These are phyloP conservation scores for Gnomoniopsis smithogilvyi DNA, from an alignment of 2,329 filamentous ascomycete genomes.

Conservation along the genomic window DNA sequence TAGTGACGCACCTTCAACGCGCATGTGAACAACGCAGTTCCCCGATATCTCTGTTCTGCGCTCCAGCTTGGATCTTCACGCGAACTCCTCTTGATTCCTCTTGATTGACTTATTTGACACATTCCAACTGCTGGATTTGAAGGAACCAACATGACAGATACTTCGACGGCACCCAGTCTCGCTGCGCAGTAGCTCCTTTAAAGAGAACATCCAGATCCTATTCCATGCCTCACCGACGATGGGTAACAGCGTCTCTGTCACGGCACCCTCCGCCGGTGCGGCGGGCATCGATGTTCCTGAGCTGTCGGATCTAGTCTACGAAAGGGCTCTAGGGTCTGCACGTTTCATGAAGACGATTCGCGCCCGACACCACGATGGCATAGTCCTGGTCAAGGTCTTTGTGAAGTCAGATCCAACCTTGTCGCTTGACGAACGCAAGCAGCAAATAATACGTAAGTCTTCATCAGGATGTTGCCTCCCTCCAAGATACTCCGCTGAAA, in stretches of 20 bases:
- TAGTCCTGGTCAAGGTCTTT: slow-evolving; percentile 91
- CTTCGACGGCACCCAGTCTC: background rate
- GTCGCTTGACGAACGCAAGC: slow-evolving; percentile 75
- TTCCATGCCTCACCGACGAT: slow-evolving; percentile 46
- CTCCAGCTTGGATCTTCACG: background rate
- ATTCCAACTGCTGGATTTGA: background rate
- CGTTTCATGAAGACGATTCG: slow-evolving; percentile 97
- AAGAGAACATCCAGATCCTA: background rate
- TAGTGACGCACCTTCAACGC: background rate
- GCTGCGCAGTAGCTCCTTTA: slow-evolving; percentile 12
- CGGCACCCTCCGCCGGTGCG: slow-evolving; percentile 84
- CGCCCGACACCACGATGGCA: slow-evolving; percentile 82
- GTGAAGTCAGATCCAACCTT: slow-evolving; percentile 87
- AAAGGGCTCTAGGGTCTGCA: slow-evolving; percentile 85
- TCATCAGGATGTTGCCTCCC: background rate
- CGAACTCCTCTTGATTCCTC: no score
- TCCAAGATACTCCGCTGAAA: slow-evolving; percentile 3
- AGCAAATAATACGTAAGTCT: slow-evolving; percentile 67
- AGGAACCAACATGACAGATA: slow-evolving; percentile 11
- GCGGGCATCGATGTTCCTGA: slow-evolving; percentile 93
- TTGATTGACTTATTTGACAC: background rate
- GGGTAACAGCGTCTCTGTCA: slow-evolving; percentile 96
- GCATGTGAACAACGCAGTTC: background rate
- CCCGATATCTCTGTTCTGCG: background rate
- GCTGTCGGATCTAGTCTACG: slow-evolving; percentile 84